Evolutionary conservation across 495 filamentous ascomycete genomes (phyloP).

Genomic region (Penicillium coprophilum): DNA sequence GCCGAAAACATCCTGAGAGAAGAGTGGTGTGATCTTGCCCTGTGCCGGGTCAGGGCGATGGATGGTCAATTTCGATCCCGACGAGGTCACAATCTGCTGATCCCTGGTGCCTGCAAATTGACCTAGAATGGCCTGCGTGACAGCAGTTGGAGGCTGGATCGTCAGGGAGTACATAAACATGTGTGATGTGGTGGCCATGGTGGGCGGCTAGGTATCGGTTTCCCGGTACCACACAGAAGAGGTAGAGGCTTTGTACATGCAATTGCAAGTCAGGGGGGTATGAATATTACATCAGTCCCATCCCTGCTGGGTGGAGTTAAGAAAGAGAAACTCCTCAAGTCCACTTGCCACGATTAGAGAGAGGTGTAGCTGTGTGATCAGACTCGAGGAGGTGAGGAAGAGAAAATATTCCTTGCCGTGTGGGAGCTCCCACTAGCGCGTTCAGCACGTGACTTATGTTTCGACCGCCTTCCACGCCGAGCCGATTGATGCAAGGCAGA

Average conservation of each 20-base stretch:
- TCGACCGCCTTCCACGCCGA: conserved; percentile 11
- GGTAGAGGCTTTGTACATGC: conserved; percentile 21
- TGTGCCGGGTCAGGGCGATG: conserved; percentile 81
- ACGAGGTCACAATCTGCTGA: conserved; percentile 94
- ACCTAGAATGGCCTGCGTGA: conserved; percentile 86
- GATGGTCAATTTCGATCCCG: conserved; percentile 84
- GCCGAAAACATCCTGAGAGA: conserved; percentile 92
- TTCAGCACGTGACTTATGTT: conserved; percentile 1
- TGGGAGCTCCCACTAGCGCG: conserved; percentile 12
- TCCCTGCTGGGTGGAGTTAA: conserved; percentile 34
- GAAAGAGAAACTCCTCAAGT: conserved; percentile 16
- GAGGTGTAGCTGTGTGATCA: conserved; percentile 5
- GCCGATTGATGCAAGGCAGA: conserved; percentile 4
- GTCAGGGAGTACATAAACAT: conserved; percentile 98
- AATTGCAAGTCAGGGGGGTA: conserved; percentile 35
- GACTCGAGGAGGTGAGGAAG: conserved; percentile 14
- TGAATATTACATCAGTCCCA: conserved; percentile 42
- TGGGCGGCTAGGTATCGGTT: conserved; percentile 39
- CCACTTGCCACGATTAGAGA: conserved; percentile 8
- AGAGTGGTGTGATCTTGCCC: conserved; percentile 79
- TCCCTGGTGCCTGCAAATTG: conserved; percentile 94
- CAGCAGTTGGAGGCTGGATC: conserved; percentile 82
- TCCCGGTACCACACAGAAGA: conserved; percentile 21
- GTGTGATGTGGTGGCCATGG: conserved; percentile 93
- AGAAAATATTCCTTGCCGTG: conserved; percentile 18